Conservation (phyloP, 192 early-diverging fungal genomes). For the Backusella mclennaniae region DNA sequence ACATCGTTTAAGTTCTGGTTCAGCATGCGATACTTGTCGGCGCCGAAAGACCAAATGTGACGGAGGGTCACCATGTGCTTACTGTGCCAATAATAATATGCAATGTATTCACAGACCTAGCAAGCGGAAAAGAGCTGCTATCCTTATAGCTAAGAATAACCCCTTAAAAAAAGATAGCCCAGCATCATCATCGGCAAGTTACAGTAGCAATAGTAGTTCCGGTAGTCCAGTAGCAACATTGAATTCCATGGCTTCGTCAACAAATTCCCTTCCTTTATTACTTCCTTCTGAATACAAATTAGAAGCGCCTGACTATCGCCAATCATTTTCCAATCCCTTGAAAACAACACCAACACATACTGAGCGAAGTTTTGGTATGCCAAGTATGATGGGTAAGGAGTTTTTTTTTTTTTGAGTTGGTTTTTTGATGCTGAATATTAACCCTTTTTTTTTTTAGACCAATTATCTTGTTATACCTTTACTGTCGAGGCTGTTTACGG, state of each 20-base stretch:
- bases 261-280: neutral
- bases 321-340: neutral
- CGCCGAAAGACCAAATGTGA: conserved; percentile 40
- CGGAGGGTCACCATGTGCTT: conserved; percentile 34
- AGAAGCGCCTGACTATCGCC: neutral
- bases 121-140: neutral
- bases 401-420: neutral
- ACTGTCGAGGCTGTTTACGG: conserved; percentile 9
- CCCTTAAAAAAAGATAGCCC: neutral
- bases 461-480: conserved; percentile 9
- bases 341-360: neutral
- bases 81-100: conserved; percentile 30
- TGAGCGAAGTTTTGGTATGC: neutral
- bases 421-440: neutral
- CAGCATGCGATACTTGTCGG: conserved; percentile 40
- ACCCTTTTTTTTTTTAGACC: conserved; percentile 7
- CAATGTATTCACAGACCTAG: conserved; percentile 26
- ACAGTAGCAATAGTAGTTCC: neutral
- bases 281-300: neutral
- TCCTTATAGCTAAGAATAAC: neutral
- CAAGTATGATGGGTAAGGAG: conserved; percentile 1
- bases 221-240: neutral
- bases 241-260: neutral
- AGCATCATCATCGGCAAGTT: neutral
- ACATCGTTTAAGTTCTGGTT: conserved; percentile 35